Evolutionary conservation across 2,329 filamentous ascomycete genomes (phyloP).

Genomic region (Aspergillus novoparasiticus): DNA sequence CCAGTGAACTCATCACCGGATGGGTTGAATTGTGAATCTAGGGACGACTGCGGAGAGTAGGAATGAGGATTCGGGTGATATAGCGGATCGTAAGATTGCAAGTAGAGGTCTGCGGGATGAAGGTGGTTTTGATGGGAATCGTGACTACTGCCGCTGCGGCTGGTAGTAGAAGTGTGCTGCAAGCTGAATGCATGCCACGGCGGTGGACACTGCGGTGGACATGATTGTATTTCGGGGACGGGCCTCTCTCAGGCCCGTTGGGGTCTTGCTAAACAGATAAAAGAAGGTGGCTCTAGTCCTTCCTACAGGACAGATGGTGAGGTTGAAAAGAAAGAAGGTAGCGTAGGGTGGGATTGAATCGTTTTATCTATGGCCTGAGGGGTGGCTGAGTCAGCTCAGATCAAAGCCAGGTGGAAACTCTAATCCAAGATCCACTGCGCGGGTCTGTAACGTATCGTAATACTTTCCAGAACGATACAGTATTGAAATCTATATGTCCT

Average conservation of each 20-base stretch:
- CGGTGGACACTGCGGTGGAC: constrained; percentile 7
- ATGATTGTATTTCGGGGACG: constrained; percentile 12
- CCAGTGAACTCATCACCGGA: constrained; percentile 10
- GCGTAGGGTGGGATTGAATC: neutral
- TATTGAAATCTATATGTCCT: neutral
- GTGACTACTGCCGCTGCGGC: constrained; percentile 1
- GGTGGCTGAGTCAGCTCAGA: neutral
- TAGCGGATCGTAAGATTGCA: neutral
- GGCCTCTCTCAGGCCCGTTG: constrained; percentile 12
- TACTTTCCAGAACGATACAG: neutral
- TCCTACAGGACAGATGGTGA: neutral
- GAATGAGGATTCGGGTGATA: neutral
- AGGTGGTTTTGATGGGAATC: constrained; percentile 1
- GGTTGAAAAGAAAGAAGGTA: neutral
- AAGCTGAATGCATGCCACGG: neutral
- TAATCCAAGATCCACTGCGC: neutral
- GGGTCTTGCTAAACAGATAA: neutral
- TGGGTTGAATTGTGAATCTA: constrained; percentile 10
- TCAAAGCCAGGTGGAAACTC: neutral
- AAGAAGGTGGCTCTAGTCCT: neutral
- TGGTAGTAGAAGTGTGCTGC: constrained; percentile 2
- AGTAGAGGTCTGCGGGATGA: neutral
- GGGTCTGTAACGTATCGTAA: neutral
- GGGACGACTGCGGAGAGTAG: neutral
- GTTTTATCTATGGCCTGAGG: neutral